phyloP scores from a whole-genome alignment of 2,329 filamentous ascomycete species.

The Arthrobotrys musiformis region DNA sequence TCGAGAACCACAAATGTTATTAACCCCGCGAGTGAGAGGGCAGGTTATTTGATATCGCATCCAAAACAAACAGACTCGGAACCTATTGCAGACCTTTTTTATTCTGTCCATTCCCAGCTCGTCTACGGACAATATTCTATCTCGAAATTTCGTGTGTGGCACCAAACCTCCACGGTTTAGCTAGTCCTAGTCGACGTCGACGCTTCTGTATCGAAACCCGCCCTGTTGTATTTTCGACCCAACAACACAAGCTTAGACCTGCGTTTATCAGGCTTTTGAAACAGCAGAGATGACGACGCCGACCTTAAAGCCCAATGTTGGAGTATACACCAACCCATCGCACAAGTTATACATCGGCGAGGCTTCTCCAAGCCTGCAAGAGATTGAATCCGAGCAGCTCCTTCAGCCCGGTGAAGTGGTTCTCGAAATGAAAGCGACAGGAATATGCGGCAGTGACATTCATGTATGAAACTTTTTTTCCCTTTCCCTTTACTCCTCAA shows the following conservation, averaged over 20 bases:
- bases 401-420: slow-evolving; percentile 72
- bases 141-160: neutral
- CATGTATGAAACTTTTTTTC: slow-evolving; percentile 26
- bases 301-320: slow-evolving; percentile 84
- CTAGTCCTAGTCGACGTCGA: neutral
- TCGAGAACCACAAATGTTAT: too few relatives aligned
- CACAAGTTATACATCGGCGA: slow-evolving; percentile 91
- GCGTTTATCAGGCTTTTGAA: neutral
- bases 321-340: slow-evolving; percentile 91
- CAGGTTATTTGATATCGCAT: neutral
- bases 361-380: slow-evolving; percentile 79
- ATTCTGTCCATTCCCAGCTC: neutral
- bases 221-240: slow-evolving; percentile 30
- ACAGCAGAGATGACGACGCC: slow-evolving; percentile 21
- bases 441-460: slow-evolving; percentile 83
- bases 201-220: neutral
- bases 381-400: slow-evolving; percentile 70
- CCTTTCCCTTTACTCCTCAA: too few relatives aligned
- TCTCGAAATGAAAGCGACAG: slow-evolving; percentile 89
- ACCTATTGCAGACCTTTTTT: neutral
- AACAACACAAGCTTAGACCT: slow-evolving; percentile 23
- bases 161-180: too few relatives aligned
- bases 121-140: too few relatives aligned
- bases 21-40: neutral
- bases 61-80: neutral